Conservation (phyloP, 768 basidiomycete genomes). For the Pisolithus tinctorius region DNA sequence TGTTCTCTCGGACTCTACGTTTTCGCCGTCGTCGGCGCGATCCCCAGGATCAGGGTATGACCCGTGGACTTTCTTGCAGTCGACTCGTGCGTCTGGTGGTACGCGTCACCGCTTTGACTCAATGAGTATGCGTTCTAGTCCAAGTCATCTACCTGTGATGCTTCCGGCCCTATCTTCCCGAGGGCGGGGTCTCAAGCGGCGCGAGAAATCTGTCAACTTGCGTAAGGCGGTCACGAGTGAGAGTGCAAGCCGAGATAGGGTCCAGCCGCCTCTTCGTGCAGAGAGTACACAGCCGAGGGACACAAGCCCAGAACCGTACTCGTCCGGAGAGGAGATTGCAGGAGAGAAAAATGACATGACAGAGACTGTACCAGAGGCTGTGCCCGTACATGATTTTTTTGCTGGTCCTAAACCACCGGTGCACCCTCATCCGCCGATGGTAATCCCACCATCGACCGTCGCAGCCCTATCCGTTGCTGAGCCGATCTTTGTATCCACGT, state of each 20-base stretch:
- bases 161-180: constrained; percentile 46
- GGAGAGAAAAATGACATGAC: too few species aligned
- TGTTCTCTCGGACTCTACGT: constrained; percentile 61
- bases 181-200: constrained; percentile 40
- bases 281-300: constrained; percentile 80
- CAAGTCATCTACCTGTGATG: constrained; percentile 26
- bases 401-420: too few species aligned
- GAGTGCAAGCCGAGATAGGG: constrained; percentile 16
- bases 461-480: too few species aligned
- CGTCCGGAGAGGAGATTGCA: constrained; percentile 73
- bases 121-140: constrained; percentile 50
- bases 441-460: too few species aligned
- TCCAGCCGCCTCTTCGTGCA: constrained; percentile 69
- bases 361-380: too few species aligned
- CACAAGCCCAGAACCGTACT: constrained; percentile 71
- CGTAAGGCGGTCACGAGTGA: constrained; percentile 12
- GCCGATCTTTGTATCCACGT: too few species aligned
- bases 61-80: constrained; percentile 69
- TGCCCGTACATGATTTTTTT: too few species aligned
- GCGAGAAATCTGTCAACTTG: constrained; percentile 33
- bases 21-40: constrained; percentile 70
- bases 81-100: constrained; percentile 39
- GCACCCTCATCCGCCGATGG: too few species aligned
- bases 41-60: constrained; percentile 60
- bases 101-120: constrained; percentile 30